Conservation (phyloP, 2,329 filamentous ascomycete genomes). For the Fusarium equiseti region DNA sequence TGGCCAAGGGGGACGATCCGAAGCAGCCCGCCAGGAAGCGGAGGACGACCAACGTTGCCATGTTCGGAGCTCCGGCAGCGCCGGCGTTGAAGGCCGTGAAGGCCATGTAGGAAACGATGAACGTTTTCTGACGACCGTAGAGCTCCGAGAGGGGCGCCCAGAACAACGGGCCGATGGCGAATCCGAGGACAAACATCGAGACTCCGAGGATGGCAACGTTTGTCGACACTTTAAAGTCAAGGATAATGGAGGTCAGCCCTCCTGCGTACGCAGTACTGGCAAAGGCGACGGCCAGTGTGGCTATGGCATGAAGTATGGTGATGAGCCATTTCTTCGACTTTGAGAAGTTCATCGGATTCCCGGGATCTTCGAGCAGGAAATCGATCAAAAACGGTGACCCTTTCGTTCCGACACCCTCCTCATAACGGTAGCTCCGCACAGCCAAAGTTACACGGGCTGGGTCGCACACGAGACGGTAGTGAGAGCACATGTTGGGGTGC, state of each 20-base stretch:
- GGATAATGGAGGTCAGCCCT: slow-evolving; percentile 65
- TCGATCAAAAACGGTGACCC: slow-evolving; percentile 76
- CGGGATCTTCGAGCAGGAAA: slow-evolving; percentile 75
- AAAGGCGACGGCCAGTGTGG: slow-evolving; percentile 77
- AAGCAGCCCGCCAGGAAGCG: slow-evolving; percentile 76
- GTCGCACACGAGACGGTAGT: slow-evolving; percentile 67
- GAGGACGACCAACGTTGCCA: slow-evolving; percentile 70
- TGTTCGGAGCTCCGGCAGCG: slow-evolving; percentile 67
- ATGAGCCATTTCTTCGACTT: slow-evolving; percentile 72
- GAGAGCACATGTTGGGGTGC: too few species aligned
- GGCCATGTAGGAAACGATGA: slow-evolving; percentile 68
- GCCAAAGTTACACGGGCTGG: slow-evolving; percentile 68
- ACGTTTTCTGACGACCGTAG: slow-evolving; percentile 71
- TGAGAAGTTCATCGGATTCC: slow-evolving; percentile 74
- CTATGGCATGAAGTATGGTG: slow-evolving; percentile 71
- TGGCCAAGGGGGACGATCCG: slow-evolving; percentile 72
- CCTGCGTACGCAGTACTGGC: slow-evolving; percentile 77
- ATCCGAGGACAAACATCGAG: slow-evolving; percentile 74
- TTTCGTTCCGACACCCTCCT: slow-evolving; percentile 71
- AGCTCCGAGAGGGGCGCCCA: slow-evolving; percentile 77
- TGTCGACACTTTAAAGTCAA: slow-evolving; percentile 63
- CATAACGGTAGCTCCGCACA: slow-evolving; percentile 67
- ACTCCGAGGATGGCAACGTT: slow-evolving; percentile 71
- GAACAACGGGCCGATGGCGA: slow-evolving; percentile 70
- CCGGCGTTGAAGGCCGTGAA: slow-evolving; percentile 73